Evolutionary conservation across 441 rosid genomes (phyloP).

Genomic region (Gossypium gossypioides): DNA sequence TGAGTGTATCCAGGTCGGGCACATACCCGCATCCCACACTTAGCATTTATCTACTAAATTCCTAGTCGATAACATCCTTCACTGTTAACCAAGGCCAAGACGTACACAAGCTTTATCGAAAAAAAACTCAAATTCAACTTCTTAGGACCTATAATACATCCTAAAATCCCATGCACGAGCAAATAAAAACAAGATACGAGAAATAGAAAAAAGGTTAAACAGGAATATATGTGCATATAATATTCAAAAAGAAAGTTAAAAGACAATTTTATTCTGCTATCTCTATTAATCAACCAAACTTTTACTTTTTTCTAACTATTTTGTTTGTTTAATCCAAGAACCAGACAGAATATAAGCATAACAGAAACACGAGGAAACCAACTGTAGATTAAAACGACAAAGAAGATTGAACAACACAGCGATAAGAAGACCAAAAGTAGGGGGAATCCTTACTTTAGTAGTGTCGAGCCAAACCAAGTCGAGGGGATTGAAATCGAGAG

Average conservation of each 20-base stretch:
- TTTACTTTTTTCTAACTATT: not conserved
- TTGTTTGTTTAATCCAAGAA: not conserved
- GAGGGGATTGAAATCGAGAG: constrained; percentile 96
- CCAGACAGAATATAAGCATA: not conserved
- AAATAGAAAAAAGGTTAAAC: no score
- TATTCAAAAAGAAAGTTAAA: not conserved
- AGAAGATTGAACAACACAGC: not conserved
- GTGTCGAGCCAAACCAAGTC: constrained; percentile 96
- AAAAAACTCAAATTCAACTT: not conserved
- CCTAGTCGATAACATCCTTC: not conserved
- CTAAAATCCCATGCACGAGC: not conserved
- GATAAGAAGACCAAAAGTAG: constrained; percentile 3
- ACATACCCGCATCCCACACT: not conserved
- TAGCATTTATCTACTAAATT: not conserved
- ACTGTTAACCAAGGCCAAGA: not conserved
- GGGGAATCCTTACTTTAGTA: constrained; percentile 51
- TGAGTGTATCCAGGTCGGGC: not conserved
- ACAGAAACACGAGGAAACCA: not conserved
- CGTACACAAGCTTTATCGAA: not conserved
- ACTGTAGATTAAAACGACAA: not conserved
- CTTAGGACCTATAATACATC: not conserved
- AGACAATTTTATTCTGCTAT: constrained; percentile 5
- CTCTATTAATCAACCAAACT: not conserved
- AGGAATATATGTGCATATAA: not conserved
- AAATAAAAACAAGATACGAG: not conserved